Evolutionary conservation across 208 protist genomes (phyloP), one percentile per base, ranked within the genome.

Genomic region (Vickermania ingenoplastis): DNA sequence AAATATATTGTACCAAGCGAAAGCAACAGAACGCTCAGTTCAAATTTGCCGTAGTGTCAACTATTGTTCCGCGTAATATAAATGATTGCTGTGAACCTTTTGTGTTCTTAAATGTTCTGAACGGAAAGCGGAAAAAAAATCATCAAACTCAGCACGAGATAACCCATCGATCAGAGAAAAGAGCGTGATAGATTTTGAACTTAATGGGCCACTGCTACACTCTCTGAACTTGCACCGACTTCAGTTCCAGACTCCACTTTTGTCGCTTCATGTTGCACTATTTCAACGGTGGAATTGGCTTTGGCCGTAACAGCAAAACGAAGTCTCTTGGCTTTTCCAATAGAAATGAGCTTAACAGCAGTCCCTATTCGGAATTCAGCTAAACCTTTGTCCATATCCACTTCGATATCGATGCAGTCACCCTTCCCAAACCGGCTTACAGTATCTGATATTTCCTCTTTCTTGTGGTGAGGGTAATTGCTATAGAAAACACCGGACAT

Each of bases 401-500:
- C 67, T 25, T 69, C 69, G 29, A 96, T 62, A 4, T 83, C 79
- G 1, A 96, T 71, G 31, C 76, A 83, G 53, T 94, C 82, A 30
- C 70, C 74, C 36, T 73, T 81, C 49, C 86, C 81, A 27, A 96
- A 76, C 22, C 68, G 63, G 49, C 87, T 75, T 0, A 94, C 68
- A 41, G 77, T 83, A n/a, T 17, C 36, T n/a, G 36, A 45, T 7
- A 45, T 17, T 57, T 96, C 90, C 63, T 96, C 86, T 62, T 96
- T 96, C 13, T 78, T 69, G 68, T 92, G 86, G 61, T 92, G 73
- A 0, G 84, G 81, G 62, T 83, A 96, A 67, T 94, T 94, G 31
- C 82, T 81, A 79, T 94, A 96, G 54, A 96, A 94, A 1, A 96
- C 90, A 21, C 90, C 90, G 1, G 90, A 90, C 86, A 94, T 94